Conservation (phyloP, 192 early-diverging fungal genomes). For the Dispira simplex region DNA sequence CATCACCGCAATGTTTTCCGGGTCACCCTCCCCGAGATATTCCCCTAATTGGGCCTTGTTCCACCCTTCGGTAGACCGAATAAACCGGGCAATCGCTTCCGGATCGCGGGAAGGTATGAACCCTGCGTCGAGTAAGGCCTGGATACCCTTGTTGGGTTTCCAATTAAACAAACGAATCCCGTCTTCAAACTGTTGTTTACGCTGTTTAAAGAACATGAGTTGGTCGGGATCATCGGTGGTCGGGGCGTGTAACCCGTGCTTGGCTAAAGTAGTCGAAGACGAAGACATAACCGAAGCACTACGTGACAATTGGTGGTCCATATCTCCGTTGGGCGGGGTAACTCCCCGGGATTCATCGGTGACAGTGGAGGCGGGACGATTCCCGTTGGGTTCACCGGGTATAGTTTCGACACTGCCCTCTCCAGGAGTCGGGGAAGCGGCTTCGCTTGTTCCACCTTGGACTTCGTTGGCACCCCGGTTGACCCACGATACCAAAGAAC, state of each 20-base stretch:
- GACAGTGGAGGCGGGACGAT: conserved; percentile 8
- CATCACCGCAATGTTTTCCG: conserved; percentile 87
- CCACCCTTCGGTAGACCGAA: conserved; percentile 60
- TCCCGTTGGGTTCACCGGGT: conserved; percentile 13
- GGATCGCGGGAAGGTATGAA: conserved; percentile 54
- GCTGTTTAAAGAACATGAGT: conserved; percentile 66
- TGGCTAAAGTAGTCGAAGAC: conserved; percentile 9
- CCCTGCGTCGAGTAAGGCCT: conserved; percentile 44
- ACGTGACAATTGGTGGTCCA: no score
- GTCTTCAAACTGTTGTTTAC: conserved; percentile 70
- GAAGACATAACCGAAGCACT: conserved; percentile 12
- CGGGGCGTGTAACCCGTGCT: not conserved
- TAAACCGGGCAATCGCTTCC: conserved; percentile 54
- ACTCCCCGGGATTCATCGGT: conserved; percentile 12
- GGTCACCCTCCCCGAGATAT: conserved; percentile 84
- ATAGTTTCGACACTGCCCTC: not conserved
- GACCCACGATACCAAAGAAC: conserved; percentile 47
- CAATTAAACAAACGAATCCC: conserved; percentile 68
- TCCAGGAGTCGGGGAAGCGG: not conserved
- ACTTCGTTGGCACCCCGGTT: conserved; percentile 1
- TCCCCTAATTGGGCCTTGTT: conserved; percentile 85
- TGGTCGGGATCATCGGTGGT: conserved; percentile 70
- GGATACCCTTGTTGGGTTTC: conserved; percentile 84
- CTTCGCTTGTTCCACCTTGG: not conserved
- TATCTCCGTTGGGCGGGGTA: conserved; percentile 10